Conservation (phyloP, 441 rosid genomes). For the Croton laevigatus region DNA sequence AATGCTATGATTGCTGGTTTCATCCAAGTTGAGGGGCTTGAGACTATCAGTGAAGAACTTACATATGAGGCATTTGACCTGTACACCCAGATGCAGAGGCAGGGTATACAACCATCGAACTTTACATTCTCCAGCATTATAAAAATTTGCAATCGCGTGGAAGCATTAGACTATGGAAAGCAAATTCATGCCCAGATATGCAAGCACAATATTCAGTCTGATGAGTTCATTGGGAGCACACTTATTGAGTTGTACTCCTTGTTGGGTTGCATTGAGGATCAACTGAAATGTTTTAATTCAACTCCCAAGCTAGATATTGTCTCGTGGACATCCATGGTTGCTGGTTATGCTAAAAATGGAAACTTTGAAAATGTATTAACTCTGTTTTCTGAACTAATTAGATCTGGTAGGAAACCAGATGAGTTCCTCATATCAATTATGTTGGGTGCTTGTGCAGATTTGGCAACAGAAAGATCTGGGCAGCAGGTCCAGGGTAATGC, state of each 20-base stretch:
- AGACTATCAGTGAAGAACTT: constrained; percentile 7
- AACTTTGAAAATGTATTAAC: constrained; percentile 38
- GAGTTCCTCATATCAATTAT: constrained; percentile 47
- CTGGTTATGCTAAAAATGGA: constrained; percentile 40
- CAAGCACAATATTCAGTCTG: constrained; percentile 46
- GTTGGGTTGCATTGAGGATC: constrained; percentile 40
- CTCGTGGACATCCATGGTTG: constrained; percentile 55
- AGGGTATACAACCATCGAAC: constrained; percentile 43
- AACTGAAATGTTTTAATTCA: constrained; percentile 42
- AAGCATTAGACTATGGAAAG: constrained; percentile 43
- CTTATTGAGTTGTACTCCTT: constrained; percentile 49
- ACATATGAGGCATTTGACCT: constrained; percentile 11
- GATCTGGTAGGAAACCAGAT: constrained; percentile 39
- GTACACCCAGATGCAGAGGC: constrained; percentile 16
- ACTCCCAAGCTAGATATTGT: constrained; percentile 43
- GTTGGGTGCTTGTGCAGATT: constrained; percentile 52
- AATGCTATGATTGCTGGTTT: constrained; percentile 56
- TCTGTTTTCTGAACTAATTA: constrained; percentile 41
- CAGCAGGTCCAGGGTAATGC: constrained; percentile 47
- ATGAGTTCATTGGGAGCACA: constrained; percentile 50
- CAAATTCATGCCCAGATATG: constrained; percentile 46
- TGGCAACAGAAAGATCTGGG: constrained; percentile 41
- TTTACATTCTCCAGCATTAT: constrained; percentile 49
- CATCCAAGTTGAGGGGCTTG: constrained; percentile 24
- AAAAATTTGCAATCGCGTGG: constrained; percentile 37